These are phyloP conservation scores for Hemisphaericaspora xylanilytica DNA, from an alignment of 1,139 yeast species.

Conservation along the genomic window DNA sequence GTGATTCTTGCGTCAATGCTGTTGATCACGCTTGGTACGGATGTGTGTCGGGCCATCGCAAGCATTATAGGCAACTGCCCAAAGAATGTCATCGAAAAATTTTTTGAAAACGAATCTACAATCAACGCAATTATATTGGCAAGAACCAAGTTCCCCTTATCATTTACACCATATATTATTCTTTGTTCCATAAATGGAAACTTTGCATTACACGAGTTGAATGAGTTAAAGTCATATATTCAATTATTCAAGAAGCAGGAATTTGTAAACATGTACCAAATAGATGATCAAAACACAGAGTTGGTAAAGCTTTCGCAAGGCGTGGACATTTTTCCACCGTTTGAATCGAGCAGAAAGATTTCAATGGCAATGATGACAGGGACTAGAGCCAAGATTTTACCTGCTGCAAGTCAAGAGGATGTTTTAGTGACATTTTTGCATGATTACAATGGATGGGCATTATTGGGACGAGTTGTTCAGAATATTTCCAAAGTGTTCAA, in stretches of 20 bases:
- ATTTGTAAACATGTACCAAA: slow-evolving; percentile 37
- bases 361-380: slow-evolving; percentile 47
- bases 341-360: slow-evolving; percentile 42
- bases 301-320: slow-evolving; percentile 41
- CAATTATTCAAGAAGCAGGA: slow-evolving; percentile 35
- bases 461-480: slow-evolving; percentile 74
- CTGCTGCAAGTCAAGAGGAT: slow-evolving; percentile 39
- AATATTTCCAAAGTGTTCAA: slow-evolving; percentile 49
- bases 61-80: slow-evolving; percentile 56
- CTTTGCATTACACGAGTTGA: slow-evolving; percentile 64
- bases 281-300: slow-evolving; percentile 54
- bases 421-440: slow-evolving; percentile 70
- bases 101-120: slow-evolving; percentile 56
- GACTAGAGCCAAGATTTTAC: slow-evolving; percentile 69
- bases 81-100: slow-evolving; percentile 50
- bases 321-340: slow-evolving; percentile 51
- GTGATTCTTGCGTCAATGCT: slow-evolving; percentile 62
- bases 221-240: slow-evolving; percentile 61
- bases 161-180: slow-evolving; percentile 59
- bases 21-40: slow-evolving; percentile 57
- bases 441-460: slow-evolving; percentile 82
- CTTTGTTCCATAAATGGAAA: slow-evolving; percentile 62
- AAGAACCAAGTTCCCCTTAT: slow-evolving; percentile 74
- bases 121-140: slow-evolving; percentile 57
- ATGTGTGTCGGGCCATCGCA: slow-evolving; percentile 51